Evolutionary conservation across 441 rosid genomes (phyloP), one percentile per base, ranked within the genome.

Genomic region (Sinapis alba): DNA sequence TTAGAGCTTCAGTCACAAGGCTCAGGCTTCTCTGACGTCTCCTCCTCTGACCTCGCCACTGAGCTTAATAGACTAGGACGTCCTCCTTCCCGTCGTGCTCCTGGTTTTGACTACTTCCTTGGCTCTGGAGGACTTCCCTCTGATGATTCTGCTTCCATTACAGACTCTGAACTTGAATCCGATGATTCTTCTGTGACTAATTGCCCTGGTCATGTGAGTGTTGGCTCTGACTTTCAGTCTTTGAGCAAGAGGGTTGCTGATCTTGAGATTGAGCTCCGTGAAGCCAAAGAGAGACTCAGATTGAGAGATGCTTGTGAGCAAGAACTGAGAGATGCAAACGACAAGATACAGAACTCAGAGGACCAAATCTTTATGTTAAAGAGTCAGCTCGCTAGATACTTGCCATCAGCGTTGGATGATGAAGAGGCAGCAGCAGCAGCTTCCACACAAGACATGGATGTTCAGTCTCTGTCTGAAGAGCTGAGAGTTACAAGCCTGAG

Each of bases 41-140:
- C 82, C 72, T 62, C 81, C 81, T 85, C 84, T 21, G 98, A 90
- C 13, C 76, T 73, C n/a, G 68, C 86, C n/a, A 73, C 86, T 1
- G 97, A 90, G 59, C 68, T 71, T 60, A 71, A 86, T 18, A 86
- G 73, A 82, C 71, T 51, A 68, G 71, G 80, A 38, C 85, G 83
- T 57, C 89, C 81, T 5, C 87, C 83, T 78, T 89, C 97, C 0
- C 87, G 84, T 5, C 87, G 95, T 68, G 92, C 99, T 83, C 95
- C 97, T 77, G 98, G 99, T 69, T 91, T 93, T 60, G 90, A 89
- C 5, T 77, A 82, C 83, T 96, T 93, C 62, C 90, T 93, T 36
- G 97, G 98, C 41, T 80, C 87, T 45, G 88, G 88, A 61, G 56
- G 21, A 50, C 78, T 82, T 73, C 78, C 81, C 71, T 76, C 87